Base-by-base conservation (phyloP, 768 basidiomycete genomes). In the Suillus subaureus region DNA sequence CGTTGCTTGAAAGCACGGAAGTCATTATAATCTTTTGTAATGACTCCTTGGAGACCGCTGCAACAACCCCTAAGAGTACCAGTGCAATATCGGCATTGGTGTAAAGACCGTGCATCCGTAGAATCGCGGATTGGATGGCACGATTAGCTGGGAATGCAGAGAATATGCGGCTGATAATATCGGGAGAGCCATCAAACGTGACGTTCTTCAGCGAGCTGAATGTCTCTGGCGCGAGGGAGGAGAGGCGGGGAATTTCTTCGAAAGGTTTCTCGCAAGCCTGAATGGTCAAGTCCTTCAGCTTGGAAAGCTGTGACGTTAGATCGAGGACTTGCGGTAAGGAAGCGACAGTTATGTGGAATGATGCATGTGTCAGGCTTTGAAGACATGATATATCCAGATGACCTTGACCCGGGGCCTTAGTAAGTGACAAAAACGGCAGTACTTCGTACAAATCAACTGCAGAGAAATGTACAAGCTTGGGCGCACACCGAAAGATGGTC, bases 271-370 rank as follows among this genome's bases (percentile, higher is more conserved):
- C 40, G 40, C 18, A 42, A 21, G 6, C 28, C 58, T 60, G 39
- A 1, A 60, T 60, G 2, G 58, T 60, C 58, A 60, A 21, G 58
- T 60, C 40, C 26, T 60, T 40, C 18, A 60, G 40, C 16, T n/a
- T 42, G 28, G 7, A 11, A 42, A 60, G 40, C 26, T 42, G 58
- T 60, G 58, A 60, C 12, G 40, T 21, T 12, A 60, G 40, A 13
- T 31, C 26, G 58, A 60, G 58, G 18, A 60, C 40, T 42, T 60
- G 58, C n/a, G 58, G 58, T 1, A 60, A 31, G 13, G 58, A 60
- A 42, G 11, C 28, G 21, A 40, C 26, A 18, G 58, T 60, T 21
- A 31, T 60, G 28, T 40, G 42, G 40, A 42, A 60, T 43, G 40
- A 6, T 18, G 18, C 42, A 60, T 60, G 58, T 31, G 58, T 60